Base-by-base conservation (phyloP, 2,329 filamentous ascomycete species). In the Paraphoma chrysanthemicola region DNA sequence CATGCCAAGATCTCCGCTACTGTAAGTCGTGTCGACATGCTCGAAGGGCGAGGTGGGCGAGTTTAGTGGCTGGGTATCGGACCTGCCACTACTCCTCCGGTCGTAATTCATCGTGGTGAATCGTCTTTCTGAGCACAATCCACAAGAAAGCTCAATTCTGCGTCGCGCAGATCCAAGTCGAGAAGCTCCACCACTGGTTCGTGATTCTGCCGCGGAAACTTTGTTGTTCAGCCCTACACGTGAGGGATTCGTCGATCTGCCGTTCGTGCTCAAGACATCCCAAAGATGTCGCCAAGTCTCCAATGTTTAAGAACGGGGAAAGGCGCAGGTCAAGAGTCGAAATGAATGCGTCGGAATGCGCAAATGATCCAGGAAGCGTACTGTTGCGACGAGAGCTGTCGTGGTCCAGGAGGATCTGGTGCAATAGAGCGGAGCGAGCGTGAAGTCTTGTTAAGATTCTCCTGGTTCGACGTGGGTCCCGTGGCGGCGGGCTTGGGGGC, bases 1-100 rank as follows among this genome's bases (percentile, higher is more conserved):
- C 56, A 69, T 68, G 5, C 64, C 58, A 4, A 71, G 57, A 33
- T 70, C 66, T 7, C 65, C 62, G 10, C 54, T 53, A 16, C 66
- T 56, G 29, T 64, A 63, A 9, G 62, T 53, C 8, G 61, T 59
- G 29, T 45, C 53, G 8, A 54, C 44, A 48, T 54, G 23, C 33
- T 54, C 51, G 18, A 48, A 54, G 23, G 51, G 51, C 14, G 44
- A 54, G 29, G 12, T 16, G 1, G 62, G 65, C 48, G 54, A 51
- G n/a, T 54, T 42, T 12, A 53, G 41, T 36, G 62, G 44, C 41
- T 59, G 53, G 2, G 39, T 43, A 7, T 54, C 54, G 31, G 33
- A 56, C 29, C 51, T 47, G 9, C 31, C 23, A 23, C 52, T 56
- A 4, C 46, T 36, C 28, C 42, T 54, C 12, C 54, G 56, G 16